Evolutionary conservation across 108 stramenopile species (phyloP), one percentile per base, ranked within the genome.

Genomic region (Aurantiochytrium sp.): DNA sequence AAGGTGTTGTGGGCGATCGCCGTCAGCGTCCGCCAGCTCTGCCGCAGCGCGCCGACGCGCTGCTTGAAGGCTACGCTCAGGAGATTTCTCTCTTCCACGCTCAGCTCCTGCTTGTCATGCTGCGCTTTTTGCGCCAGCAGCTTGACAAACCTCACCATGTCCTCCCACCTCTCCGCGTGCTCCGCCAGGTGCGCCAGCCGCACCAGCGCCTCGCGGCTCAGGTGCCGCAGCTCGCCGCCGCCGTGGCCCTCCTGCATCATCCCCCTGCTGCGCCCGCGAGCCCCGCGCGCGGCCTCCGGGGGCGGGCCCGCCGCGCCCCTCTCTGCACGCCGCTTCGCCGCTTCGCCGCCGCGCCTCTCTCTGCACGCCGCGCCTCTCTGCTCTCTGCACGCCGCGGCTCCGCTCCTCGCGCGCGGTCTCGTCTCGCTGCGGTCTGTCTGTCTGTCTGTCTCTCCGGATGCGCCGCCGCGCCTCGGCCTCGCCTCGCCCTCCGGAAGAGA

Each of bases 121-220:
- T 93, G 90, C 43, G 93, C 89, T 60, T 28, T 44, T n/a, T 87
- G 42, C n/a, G 53, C 49, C 12, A 51, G 53, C 23, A 53, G 23
- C 12, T n/a, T 49, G 2, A 89, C 28, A 1, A 55, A 72, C 12
- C 60, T 0, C 29, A 97, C 96, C 97, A 97, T 97, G 90, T 98
- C 97, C 90, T 97, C 96, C 93, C 96, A 98, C 83, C 98, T 97
- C 93, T 99, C 98, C 72, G 98, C 99, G 93, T 99, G 98, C 91
- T 99, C 99, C 88, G 98, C 98, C 88, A 99, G 97, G 96, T 99
- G 99, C 92, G 99, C 99, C 93, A 96, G 96, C 97, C 97, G 97
- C 19, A 99, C 98, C 60, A 97, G 64, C 96, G 91, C 64, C 42
- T 69, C 35, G 8, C 64, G 64, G 64, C 64, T 69, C 64, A 69